Conservation (phyloP, 1,139 yeast genomes). For the Yamadazyma diospyri region DNA sequence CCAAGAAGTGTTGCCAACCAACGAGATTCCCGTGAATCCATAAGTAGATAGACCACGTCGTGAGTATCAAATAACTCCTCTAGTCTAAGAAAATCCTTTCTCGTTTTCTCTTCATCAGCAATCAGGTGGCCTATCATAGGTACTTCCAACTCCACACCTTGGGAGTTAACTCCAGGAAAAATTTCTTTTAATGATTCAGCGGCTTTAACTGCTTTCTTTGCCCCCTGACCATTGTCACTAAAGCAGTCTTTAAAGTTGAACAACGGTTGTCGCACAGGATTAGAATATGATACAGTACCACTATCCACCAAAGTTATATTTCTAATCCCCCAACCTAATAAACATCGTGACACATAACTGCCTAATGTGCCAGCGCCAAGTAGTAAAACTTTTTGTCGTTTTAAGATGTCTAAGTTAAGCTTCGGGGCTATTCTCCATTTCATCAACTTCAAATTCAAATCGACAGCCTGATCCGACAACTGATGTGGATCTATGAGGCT, state of each 20-base stretch:
- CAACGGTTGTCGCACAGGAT: constrained; percentile 92
- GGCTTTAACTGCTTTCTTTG: constrained; percentile 70
- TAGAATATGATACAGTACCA: constrained; percentile 84
- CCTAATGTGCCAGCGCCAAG: constrained; percentile 98
- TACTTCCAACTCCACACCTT: constrained; percentile 65
- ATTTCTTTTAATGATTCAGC: constrained; percentile 67
- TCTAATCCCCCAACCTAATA: constrained; percentile 92
- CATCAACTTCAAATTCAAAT: constrained; percentile 85
- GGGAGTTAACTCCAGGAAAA: constrained; percentile 70
- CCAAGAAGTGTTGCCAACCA: constrained; percentile 94
- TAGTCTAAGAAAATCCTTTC: constrained; percentile 49
- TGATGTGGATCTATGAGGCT: constrained; percentile 74
- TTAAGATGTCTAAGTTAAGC: constrained; percentile 62
- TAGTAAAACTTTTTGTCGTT: constrained; percentile 59
- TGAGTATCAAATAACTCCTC: constrained; percentile 55
- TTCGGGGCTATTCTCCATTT: constrained; percentile 94
- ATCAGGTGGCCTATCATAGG: constrained; percentile 97
- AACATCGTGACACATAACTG: constrained; percentile 78
- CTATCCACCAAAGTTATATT: constrained; percentile 84
- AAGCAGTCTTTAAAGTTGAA: constrained; percentile 74
- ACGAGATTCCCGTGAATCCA: constrained; percentile 93
- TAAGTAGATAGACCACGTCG: constrained; percentile 74
- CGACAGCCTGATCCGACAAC: constrained; percentile 88
- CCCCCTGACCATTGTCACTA: constrained; percentile 56
- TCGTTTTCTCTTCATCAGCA: constrained; percentile 49